phyloP scores from a whole-genome alignment of 352 stramenopile genomes.

The Phytophthora pistaciae region DNA sequence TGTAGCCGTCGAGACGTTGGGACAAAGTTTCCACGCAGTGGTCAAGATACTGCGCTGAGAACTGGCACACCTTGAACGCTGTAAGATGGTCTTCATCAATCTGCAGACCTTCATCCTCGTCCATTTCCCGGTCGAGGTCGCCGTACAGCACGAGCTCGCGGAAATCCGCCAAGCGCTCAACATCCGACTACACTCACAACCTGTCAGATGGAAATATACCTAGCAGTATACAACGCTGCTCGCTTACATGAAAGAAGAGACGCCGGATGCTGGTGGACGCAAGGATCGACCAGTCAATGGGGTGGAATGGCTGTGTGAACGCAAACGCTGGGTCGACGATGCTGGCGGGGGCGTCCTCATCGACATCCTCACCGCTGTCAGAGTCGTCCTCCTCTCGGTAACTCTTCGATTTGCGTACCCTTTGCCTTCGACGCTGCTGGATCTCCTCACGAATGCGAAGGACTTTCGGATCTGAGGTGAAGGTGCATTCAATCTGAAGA shows the following conservation, averaged over 20 bases:
- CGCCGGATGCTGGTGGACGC: conserved; percentile 63
- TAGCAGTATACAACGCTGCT: background rate
- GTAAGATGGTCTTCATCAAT: conserved; percentile 57
- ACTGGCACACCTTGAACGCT: conserved; percentile 66
- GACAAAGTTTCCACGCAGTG: conserved; percentile 62
- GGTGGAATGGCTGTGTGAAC: conserved; percentile 55
- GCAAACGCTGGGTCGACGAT: conserved; percentile 65
- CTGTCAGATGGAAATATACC: background rate
- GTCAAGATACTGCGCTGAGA: conserved; percentile 77
- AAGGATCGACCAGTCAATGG: conserved; percentile 68
- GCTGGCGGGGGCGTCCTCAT: conserved; percentile 6
- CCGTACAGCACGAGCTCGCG: conserved; percentile 61
- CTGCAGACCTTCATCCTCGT: conserved; percentile 57
- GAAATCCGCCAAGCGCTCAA: conserved; percentile 65
- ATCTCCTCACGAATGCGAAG: conserved; percentile 36
- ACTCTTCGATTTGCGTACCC: background rate
- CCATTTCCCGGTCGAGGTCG: conserved; percentile 59
- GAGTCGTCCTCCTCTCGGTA: conserved; percentile 2
- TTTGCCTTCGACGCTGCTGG: conserved; percentile 4
- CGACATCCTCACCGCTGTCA: conserved; percentile 3
- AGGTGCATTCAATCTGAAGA: conserved; percentile 49
- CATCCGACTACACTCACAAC: conserved; percentile 42
- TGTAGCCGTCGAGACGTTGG: conserved; percentile 50
- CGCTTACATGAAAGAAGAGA: conserved; percentile 72
- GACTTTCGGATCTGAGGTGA: conserved; percentile 38